These are phyloP conservation scores for Wickerhamiella lipophila DNA, from an alignment of 805 yeast species.

Conservation along the genomic window DNA sequence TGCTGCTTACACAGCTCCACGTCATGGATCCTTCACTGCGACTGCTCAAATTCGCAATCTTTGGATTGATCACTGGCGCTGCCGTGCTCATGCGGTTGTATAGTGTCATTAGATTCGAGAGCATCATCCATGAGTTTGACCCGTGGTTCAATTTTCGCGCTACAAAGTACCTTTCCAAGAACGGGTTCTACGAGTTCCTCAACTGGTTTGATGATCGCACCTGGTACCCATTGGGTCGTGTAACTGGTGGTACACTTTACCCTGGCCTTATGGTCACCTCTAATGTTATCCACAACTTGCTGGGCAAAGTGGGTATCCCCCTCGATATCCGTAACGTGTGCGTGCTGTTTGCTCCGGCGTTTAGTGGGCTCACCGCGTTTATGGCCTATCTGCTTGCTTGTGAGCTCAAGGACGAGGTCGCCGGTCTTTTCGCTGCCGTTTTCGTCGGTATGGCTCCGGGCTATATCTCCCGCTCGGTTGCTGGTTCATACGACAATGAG, in stretches of 20 bases:
- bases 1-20: conserved; percentile 4
- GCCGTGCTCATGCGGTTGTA: conserved; percentile 85
- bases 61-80: conserved; percentile 73
- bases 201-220: conserved; percentile 99
- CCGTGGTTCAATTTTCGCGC: conserved; percentile 72
- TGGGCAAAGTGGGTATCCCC: conserved; percentile 59
- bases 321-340: conserved; percentile 91
- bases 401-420: conserved; percentile 80
- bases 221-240: conserved; percentile 98
- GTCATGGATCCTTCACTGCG: conserved; percentile 12
- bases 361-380: conserved; percentile 82
- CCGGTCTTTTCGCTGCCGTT: conserved; percentile 83
- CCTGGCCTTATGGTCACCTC: conserved; percentile 98
- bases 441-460: conserved; percentile 98
- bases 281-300: conserved; percentile 71
- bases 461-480: conserved; percentile 94
- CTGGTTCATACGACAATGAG: conserved; percentile 97
- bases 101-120: conserved; percentile 91
- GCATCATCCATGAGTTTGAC: conserved; percentile 88
- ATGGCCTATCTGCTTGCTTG: conserved; percentile 76
- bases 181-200: conserved; percentile 78
- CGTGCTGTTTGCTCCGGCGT: conserved; percentile 93
- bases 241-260: conserved; percentile 95
- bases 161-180: conserved; percentile 74
- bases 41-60: conserved; percentile 51